Evolutionary conservation across 2,329 filamentous ascomycete genomes (phyloP).

Genomic region (Penicillium sp.): DNA sequence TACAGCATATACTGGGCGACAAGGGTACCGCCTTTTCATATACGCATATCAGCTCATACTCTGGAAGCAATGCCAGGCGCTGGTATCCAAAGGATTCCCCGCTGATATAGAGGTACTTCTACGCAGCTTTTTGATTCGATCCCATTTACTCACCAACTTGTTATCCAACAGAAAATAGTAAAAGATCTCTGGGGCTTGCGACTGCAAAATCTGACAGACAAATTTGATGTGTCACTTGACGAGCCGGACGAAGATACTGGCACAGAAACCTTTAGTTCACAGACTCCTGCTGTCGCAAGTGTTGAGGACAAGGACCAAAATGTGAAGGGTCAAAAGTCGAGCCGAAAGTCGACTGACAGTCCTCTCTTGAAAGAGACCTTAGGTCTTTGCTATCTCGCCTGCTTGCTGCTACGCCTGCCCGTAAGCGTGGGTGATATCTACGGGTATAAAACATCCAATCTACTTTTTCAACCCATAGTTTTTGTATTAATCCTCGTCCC

Average conservation of each 20-base stretch:
- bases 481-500: not conserved
- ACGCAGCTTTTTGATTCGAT: not conserved
- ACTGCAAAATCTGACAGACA: conserved; percentile 54
- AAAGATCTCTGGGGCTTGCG: conserved; percentile 82
- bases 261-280: conserved; percentile 54
- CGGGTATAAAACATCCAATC: conserved; percentile 28
- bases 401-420: conserved; percentile 70
- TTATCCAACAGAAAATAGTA: conserved; percentile 52
- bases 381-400: conserved; percentile 74
- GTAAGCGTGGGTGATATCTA: conserved; percentile 70
- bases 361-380: conserved; percentile 73
- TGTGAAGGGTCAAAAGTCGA: not conserved
- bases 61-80: conserved; percentile 72
- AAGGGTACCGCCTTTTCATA: conserved; percentile 73
- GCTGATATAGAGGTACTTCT: conserved; percentile 64
- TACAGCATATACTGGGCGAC: conserved; percentile 55
- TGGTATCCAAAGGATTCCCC: conserved; percentile 66
- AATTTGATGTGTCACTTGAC: conserved; percentile 35
- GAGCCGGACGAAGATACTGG: conserved; percentile 33
- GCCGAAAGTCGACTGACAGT: conserved; percentile 33
- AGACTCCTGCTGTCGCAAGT: conserved; percentile 36
- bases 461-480: not conserved
- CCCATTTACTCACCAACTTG: not conserved
- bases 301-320: conserved; percentile 3
- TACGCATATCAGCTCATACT: conserved; percentile 81